Percentiles rank a stretch among this genome's conserved stretches.
Conservation (phyloP, 2,329 filamentous ascomycete genomes). For the Pyrenophora seminiperda region DNA sequence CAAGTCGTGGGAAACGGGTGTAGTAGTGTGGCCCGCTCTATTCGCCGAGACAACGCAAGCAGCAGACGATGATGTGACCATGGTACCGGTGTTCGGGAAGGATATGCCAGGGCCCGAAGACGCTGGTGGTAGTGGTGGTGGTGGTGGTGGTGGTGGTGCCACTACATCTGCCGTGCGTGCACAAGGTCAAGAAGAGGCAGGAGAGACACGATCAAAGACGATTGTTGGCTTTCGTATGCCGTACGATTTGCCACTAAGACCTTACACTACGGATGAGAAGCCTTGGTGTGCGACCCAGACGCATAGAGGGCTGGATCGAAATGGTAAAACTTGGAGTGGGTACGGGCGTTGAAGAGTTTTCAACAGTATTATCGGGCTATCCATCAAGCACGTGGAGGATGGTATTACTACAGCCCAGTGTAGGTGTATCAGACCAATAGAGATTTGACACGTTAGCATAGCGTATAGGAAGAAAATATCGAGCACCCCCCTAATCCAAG, state of each 20-base stretch:
- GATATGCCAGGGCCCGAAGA: slow-evolving; percentile 57
- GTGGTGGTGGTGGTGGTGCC: too few species aligned
- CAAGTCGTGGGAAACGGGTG: slow-evolving; percentile 82
- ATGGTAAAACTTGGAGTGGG: slow-evolving; percentile 51
- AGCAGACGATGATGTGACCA: slow-evolving; percentile 47
- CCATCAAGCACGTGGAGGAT: background rate
- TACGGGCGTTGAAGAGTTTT: slow-evolving; percentile 10
- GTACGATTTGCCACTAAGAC: slow-evolving; percentile 76
- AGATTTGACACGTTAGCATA: too few species aligned
- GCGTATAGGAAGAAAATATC: too few species aligned
- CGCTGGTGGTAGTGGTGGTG: too few species aligned
- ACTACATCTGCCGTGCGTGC: slow-evolving; percentile 7
- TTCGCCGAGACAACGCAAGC: slow-evolving; percentile 37
- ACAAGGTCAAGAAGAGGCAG: slow-evolving; percentile 1
- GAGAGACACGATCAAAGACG: slow-evolving; percentile 5
- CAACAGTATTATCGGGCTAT: background rate
- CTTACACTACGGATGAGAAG: slow-evolving; percentile 66
- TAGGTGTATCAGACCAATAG: too few species aligned
- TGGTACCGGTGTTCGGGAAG: slow-evolving; percentile 71
- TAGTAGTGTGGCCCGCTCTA: slow-evolving; percentile 77
- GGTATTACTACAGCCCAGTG: too few species aligned
- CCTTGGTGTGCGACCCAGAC: slow-evolving; percentile 76
- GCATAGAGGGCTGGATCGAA: slow-evolving; percentile 68
- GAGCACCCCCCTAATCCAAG: too few species aligned
- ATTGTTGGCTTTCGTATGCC: slow-evolving; percentile 76